Conservation (phyloP, 2,329 filamentous ascomycete species). For the Scleromitrula shiraiana region DNA sequence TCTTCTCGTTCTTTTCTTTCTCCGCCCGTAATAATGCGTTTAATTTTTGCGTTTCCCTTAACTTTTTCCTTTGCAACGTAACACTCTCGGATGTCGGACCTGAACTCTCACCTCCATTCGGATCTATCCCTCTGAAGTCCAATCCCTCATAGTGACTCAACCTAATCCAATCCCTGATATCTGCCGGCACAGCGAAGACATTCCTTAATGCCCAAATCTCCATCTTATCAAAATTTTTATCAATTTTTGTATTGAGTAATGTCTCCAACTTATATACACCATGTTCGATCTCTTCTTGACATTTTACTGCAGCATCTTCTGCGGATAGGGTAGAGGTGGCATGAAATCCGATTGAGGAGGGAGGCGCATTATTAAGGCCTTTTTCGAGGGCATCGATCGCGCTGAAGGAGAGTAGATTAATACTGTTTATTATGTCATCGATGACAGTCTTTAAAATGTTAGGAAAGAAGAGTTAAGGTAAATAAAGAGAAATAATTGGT, state of each 20-base stretch:
- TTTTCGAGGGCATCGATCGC: slow-evolving; percentile 82
- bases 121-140: slow-evolving; percentile 23
- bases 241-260: slow-evolving; percentile 69
- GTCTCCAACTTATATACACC: slow-evolving; percentile 82
- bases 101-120: slow-evolving; percentile 41
- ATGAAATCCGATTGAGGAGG: slow-evolving; percentile 75
- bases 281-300: slow-evolving; percentile 70
- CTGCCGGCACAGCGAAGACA: slow-evolving; percentile 64
- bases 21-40: slow-evolving; percentile 63
- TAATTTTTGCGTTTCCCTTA: slow-evolving; percentile 72
- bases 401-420: slow-evolving; percentile 88
- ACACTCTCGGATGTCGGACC: slow-evolving; percentile 48
- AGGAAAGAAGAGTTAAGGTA: slow-evolving; percentile 11
- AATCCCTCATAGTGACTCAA: slow-evolving; percentile 69
- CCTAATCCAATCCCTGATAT: slow-evolving; percentile 68
- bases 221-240: slow-evolving; percentile 78
- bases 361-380: slow-evolving; percentile 66
- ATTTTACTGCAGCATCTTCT: slow-evolving; percentile 39
- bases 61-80: slow-evolving; percentile 60
- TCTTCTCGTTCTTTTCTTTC: slow-evolving; percentile 60
- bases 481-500: not conserved
- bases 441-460: slow-evolving; percentile 62
- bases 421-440: slow-evolving; percentile 95
- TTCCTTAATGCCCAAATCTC: slow-evolving; percentile 89
- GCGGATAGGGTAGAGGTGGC: slow-evolving; percentile 33